phyloP scores from a whole-genome alignment of 441 rosid species.

The Corymbia citriodora region DNA sequence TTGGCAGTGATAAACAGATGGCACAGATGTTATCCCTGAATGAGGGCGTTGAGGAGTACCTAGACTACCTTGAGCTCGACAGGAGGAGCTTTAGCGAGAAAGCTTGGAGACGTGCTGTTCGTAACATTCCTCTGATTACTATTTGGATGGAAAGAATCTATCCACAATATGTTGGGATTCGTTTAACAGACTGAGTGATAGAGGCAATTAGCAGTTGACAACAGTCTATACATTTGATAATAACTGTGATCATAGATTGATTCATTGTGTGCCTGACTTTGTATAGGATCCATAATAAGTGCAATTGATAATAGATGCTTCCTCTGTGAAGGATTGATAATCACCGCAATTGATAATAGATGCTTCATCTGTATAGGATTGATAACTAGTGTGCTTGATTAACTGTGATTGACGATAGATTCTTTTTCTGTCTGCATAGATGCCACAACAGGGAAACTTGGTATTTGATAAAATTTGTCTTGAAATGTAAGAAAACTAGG shows the following conservation, averaged over 20 bases:
- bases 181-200: too few species aligned
- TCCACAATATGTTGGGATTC: neutral
- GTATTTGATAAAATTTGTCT: neutral
- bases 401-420: neutral
- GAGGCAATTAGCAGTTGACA: neutral
- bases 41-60: neutral
- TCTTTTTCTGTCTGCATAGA: too few species aligned
- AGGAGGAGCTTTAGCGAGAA: neutral
- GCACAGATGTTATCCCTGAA: neutral
- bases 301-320: neutral
- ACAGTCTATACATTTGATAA: neutral
- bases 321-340: too few species aligned
- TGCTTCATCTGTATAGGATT: neutral
- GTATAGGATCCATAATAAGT: too few species aligned
- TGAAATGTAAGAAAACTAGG: neutral
- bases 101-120: too few species aligned
- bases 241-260: neutral
- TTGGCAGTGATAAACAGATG: neutral
- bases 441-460: accelerated
- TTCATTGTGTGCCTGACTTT: neutral
- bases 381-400: too few species aligned
- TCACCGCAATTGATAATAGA: too few species aligned
- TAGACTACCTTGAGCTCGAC: neutral
- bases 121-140: too few species aligned
- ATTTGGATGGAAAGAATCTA: too few species aligned